Base-by-base conservation (phyloP, 83 land plant genomes). In the Picea engelmannii region DNA sequence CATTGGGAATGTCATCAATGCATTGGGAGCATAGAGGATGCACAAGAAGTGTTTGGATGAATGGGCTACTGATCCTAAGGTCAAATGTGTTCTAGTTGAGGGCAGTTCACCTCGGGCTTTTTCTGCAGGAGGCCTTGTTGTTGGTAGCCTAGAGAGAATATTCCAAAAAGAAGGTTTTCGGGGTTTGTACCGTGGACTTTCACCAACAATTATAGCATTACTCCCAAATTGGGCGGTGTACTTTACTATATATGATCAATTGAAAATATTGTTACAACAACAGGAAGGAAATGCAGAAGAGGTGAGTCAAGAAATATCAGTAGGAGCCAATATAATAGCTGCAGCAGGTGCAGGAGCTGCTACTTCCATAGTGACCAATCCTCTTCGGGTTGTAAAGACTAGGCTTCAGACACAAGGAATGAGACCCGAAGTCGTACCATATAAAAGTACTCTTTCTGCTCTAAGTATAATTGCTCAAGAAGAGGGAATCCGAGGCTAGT, bases 361-460 rank as follows among this genome's bases (percentile, higher is more conserved):
- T 44, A 95, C 98, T 62, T 88, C 91, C 2, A 87, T 93, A 82
- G 90, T 89, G 5, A 95, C 98, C 13, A 95, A 93, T 84, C 94
- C 98, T 78, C 87, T 95, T 35, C 93, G 98, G 98, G 98, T 95
- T 82, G 98, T 95, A 13, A 95, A 95, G 85, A 95, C 98, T 11
- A 93, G 96, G 74, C 84, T 95, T 78, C 80, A 95, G 98, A 94
- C 98, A 58, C 98, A 95, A 88, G 90, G 93, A 83, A 85, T 92
- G 87, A 82, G 89, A 82, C 80, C 83, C n/a, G 95, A 88, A 42
- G 79, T 88, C 24, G 85, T 89, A 13, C 95, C 95, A 9, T 95
- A 95, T 70, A 84, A 66, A 44, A 86, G 87, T 31, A 95, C 96
- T 49, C 78, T 91, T 4, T 83, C 91, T 74, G 95, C 96, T 59